These are phyloP conservation scores for Porphyrellus cyaneotinctus DNA, from an alignment of 768 basidiomycete genomes.

Conservation along the genomic window DNA sequence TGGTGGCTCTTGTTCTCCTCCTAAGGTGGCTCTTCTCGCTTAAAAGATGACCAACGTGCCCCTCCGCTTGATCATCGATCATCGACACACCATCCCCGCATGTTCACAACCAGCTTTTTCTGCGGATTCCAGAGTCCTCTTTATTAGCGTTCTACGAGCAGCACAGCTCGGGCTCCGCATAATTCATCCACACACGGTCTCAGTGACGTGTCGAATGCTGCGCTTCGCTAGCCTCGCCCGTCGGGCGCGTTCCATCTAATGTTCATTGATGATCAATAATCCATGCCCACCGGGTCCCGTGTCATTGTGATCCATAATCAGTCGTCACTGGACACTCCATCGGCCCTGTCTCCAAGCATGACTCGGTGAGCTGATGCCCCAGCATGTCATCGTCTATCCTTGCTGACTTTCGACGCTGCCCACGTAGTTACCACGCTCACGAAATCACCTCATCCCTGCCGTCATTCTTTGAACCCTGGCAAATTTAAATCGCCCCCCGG, in stretches of 20 bases:
- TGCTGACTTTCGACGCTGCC: conserved; percentile 11
- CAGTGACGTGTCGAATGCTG: neutral
- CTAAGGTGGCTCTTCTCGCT: conserved; percentile 12
- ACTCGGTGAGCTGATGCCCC: conserved; percentile 2
- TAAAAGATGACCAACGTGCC: neutral
- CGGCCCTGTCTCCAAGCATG: neutral
- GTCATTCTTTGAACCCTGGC: conserved; percentile 7
- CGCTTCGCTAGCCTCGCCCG: conserved; percentile 4
- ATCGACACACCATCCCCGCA: conserved; percentile 22
- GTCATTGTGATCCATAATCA: neutral
- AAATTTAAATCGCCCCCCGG: neutral
- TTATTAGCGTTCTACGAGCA: neutral
- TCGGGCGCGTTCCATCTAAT: neutral
- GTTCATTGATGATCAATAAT: neutral
- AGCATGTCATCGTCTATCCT: conserved; percentile 8
- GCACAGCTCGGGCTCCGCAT: neutral
- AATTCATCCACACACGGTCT: neutral
- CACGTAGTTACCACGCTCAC: conserved; percentile 9
- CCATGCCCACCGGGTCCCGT: neutral
- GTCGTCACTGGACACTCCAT: neutral
- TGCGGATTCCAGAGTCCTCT: neutral
- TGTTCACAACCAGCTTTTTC: conserved; percentile 11
- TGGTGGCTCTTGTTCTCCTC: conserved; percentile 1
- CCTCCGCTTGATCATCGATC: neutral
- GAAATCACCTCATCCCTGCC: conserved; percentile 25